Evolutionary conservation across 495 filamentous ascomycete genomes (phyloP).

Genomic region (Viridothelium virens): DNA sequence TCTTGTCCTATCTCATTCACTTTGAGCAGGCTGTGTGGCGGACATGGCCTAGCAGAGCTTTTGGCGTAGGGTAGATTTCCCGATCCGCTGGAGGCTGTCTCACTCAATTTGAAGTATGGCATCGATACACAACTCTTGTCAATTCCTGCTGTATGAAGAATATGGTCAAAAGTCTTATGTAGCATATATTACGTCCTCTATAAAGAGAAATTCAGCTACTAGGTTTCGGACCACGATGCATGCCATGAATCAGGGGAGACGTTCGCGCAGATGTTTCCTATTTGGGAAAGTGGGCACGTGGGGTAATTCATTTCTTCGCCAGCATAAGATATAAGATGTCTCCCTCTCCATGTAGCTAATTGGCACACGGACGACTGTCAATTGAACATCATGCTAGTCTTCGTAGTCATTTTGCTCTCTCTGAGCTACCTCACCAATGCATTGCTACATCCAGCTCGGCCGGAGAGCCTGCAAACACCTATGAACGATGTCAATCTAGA

Average conservation of each 20-base stretch:
- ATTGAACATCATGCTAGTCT: neutral
- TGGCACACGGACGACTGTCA: neutral
- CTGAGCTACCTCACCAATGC: neutral
- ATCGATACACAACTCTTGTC: neutral
- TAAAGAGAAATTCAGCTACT: too few relatives aligned
- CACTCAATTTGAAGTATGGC: neutral
- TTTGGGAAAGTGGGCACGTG: neutral
- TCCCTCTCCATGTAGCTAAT: neutral
- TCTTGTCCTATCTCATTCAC: neutral
- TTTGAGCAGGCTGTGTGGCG: neutral
- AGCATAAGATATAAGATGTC: neutral
- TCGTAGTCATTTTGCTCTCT: neutral
- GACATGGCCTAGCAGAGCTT: neutral
- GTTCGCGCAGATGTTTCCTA: neutral
- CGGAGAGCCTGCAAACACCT: neutral
- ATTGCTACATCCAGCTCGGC: neutral
- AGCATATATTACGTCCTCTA: too few relatives aligned
- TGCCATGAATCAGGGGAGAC: too few relatives aligned
- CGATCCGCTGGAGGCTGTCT: neutral
- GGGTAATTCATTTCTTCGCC: neutral
- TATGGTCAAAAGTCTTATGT: too few relatives aligned
- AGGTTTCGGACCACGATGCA: too few relatives aligned
- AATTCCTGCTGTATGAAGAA: neutral
- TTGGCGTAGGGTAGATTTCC: neutral
- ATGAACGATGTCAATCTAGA: neutral